phyloP scores from a whole-genome alignment of 176 grass and related monocot genomes.

The Cenchrus purpureus region DNA sequence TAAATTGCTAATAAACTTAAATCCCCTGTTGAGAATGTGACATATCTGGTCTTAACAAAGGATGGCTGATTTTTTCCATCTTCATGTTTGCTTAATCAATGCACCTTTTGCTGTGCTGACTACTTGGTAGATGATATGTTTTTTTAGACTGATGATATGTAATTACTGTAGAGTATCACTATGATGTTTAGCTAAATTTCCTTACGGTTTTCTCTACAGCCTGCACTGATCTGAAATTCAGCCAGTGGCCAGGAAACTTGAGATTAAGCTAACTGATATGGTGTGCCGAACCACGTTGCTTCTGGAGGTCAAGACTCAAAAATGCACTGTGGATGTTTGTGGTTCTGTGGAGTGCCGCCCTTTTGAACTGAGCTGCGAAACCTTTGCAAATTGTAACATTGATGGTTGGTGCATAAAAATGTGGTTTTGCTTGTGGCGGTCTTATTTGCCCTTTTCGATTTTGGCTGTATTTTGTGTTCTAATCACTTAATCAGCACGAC shows the following conservation, averaged over 20 bases:
- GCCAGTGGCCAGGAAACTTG: background rate
- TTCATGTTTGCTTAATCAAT: constrained; percentile 8
- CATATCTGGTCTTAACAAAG: background rate
- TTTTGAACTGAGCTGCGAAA: background rate
- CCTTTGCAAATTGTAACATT: background rate
- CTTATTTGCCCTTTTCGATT: too few species aligned
- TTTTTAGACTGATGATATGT: too few species aligned
- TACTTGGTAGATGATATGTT: background rate
- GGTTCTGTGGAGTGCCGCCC: background rate
- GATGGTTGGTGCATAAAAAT: background rate
- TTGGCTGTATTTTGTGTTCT: too few species aligned
- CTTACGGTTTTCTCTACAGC: constrained; percentile 18
- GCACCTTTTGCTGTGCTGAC: background rate
- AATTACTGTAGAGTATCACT: background rate
- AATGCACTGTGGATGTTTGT: background rate
- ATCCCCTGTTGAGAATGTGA: background rate
- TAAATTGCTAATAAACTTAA: background rate
- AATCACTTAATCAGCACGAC: too few species aligned
- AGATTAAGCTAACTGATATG: background rate
- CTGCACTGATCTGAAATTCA: background rate
- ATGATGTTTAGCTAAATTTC: background rate
- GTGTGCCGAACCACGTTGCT: background rate
- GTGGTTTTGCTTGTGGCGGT: background rate
- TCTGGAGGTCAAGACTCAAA: background rate
- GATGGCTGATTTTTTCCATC: background rate